Evolutionary conservation across 23 red algal species (phyloP).

Genomic region (Gracilaria caudata): DNA sequence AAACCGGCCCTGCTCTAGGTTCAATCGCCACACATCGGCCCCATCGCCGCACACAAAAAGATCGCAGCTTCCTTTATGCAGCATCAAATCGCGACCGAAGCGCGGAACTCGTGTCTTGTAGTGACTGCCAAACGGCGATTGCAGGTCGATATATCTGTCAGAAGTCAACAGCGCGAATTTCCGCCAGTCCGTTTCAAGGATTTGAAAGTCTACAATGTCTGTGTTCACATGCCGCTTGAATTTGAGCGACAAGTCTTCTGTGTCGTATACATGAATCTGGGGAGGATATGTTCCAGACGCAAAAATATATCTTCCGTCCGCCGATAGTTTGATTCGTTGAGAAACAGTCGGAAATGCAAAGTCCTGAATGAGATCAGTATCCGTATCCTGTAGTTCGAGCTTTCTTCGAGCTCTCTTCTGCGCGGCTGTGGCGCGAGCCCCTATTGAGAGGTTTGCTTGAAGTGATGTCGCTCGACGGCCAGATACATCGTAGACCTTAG

Average conservation of each 20-base stretch:
- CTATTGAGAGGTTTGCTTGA: conserved; percentile 34
- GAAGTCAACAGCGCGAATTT: conserved; percentile 88
- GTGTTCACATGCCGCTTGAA: conserved; percentile 90
- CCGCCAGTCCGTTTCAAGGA: conserved; percentile 86
- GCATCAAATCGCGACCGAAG: conserved; percentile 79
- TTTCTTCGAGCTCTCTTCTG: conserved; percentile 67
- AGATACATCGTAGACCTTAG: conserved; percentile 68
- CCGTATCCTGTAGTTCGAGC: conserved; percentile 51
- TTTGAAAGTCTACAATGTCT: conserved; percentile 87
- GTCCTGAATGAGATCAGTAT: conserved; percentile 83
- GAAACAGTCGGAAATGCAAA: conserved; percentile 87
- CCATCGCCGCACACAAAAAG: conserved; percentile 84
- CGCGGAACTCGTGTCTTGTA: conserved; percentile 83
- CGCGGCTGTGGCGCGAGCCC: conserved; percentile 37
- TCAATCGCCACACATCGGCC: conserved; percentile 88
- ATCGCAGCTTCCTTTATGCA: conserved; percentile 77
- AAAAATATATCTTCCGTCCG: conserved; percentile 69
- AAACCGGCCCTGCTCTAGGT: conserved; percentile 93
- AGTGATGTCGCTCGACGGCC: conserved; percentile 23
- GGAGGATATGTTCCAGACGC: conserved; percentile 89
- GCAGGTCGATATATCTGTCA: conserved; percentile 81
- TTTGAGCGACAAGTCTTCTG: conserved; percentile 87
- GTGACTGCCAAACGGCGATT: conserved; percentile 83
- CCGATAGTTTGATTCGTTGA: conserved; percentile 58
- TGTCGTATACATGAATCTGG: conserved; percentile 88